Evolutionary conservation across 2,329 filamentous ascomycete species (phyloP).

Genomic region (Verticillium nubilum): DNA sequence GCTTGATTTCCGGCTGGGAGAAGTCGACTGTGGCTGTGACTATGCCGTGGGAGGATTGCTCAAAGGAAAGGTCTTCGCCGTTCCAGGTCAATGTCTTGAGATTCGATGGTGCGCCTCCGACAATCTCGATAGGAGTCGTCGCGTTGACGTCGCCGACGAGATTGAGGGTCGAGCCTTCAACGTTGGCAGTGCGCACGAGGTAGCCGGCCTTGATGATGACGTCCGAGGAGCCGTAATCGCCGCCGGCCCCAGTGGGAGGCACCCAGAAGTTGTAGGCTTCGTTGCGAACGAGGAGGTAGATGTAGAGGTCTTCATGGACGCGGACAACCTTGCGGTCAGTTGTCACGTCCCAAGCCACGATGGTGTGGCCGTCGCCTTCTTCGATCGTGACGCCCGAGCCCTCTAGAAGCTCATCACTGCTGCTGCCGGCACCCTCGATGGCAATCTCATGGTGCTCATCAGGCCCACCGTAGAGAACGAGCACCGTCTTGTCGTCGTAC

Average conservation of each 20-base stretch:
- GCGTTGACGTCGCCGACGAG: slow-evolving; percentile 68
- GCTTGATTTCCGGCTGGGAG: slow-evolving; percentile 32
- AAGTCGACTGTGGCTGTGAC: slow-evolving; percentile 36
- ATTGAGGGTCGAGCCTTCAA: slow-evolving; percentile 50
- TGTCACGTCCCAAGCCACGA: slow-evolving; percentile 44
- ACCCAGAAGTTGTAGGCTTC: slow-evolving; percentile 67
- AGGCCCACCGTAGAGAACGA: slow-evolving; percentile 59
- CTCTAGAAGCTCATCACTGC: slow-evolving; percentile 29
- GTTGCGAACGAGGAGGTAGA: slow-evolving; percentile 59
- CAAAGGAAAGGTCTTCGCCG: slow-evolving; percentile 29
- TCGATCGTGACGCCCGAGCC: slow-evolving; percentile 8
- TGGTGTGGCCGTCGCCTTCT: slow-evolving; percentile 7
- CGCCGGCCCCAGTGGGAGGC: slow-evolving; percentile 33
- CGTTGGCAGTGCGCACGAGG: slow-evolving; percentile 54
- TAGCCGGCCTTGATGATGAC: slow-evolving; percentile 62
- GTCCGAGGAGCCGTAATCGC: slow-evolving; percentile 29
- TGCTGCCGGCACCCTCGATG: slow-evolving; percentile 23
- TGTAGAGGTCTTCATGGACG: slow-evolving; percentile 39
- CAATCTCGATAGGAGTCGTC: slow-evolving; percentile 62
- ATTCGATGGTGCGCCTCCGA: slow-evolving; percentile 53
- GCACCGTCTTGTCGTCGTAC: slow-evolving; percentile 50
- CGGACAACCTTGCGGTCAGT: slow-evolving; percentile 45
- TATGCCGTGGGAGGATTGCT: slow-evolving; percentile 39
- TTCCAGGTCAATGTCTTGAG: slow-evolving; percentile 41
- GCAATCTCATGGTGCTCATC: slow-evolving; percentile 60